These are phyloP conservation scores for Ulota crispa DNA, from an alignment of 225 moss, liverwort and hornwort genomes.

Conservation along the genomic window DNA sequence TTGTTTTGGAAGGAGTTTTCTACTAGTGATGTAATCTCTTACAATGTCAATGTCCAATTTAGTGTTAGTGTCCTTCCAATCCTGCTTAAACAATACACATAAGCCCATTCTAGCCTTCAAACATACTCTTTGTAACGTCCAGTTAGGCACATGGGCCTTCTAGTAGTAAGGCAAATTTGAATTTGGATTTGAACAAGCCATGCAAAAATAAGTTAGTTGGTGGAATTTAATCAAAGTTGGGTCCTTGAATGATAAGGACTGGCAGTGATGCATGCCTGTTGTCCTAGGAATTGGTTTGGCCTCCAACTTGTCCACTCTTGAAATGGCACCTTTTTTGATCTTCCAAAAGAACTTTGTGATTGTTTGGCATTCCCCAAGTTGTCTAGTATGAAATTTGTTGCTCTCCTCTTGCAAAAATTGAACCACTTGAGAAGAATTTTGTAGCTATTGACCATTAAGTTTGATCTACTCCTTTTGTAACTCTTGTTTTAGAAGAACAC, in stretches of 20 bases:
- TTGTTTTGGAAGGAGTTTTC: too few relatives aligned
- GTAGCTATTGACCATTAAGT: not conserved
- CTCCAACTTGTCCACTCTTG: not conserved
- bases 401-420: constrained; percentile 4
- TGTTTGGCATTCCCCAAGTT: not conserved
- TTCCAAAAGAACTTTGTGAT: not conserved
- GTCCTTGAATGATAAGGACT: not conserved
- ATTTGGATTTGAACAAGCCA: not conserved
- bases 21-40: too few relatives aligned
- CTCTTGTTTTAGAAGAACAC: not conserved
- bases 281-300: not conserved
- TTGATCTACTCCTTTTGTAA: constrained; percentile 2
- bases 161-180: not conserved
- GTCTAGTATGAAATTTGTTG: not conserved
- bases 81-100: not conserved
- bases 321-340: constrained; percentile 5
- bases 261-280: not conserved
- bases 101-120: not conserved
- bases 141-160: not conserved
- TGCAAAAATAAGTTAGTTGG: not conserved
- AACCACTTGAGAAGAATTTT: not conserved
- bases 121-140: too few relatives aligned
- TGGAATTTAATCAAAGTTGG: not conserved
- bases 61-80: not conserved
- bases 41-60: not conserved